Base-by-base conservation (phyloP, 352 stramenopile genomes). In the Peronosclerospora sorghi region DNA sequence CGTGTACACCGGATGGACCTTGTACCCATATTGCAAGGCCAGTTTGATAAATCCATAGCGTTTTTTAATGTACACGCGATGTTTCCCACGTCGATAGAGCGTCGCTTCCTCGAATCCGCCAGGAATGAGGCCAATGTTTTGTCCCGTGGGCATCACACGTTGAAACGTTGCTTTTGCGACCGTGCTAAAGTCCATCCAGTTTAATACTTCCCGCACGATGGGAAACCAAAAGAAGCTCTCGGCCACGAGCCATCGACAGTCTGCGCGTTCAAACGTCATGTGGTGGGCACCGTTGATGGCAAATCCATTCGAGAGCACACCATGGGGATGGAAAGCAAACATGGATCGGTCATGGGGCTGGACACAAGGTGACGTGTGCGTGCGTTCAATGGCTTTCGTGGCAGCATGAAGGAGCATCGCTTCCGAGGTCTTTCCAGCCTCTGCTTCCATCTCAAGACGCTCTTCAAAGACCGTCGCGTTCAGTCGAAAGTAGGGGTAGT, bases 31-130 rank as follows among this genome's bases (percentile, higher is more conserved):
- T 62, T 96, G 74, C 8, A 97, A 62, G 23, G 74, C 87, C 24
- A 97, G 59, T 45, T 96, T 95, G 54, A 98, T 83, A 59, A 98
- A 97, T 2, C 93, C 93, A 28, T 84, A 86, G 12, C 91, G 72
- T 24, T 83, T 77, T 43, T 94, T 86, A 39, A 98, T 63, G 48
- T 83, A 97, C 19, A 96, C 74, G 42, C 89, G 79, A 59, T 97
- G 90, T 26, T 73, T 67, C 2, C 68, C 68, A 8, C 68, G 66
- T 35, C 69, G 56, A 38, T 73, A 95, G 9, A 97, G 49, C 12
- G 91, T 96, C 5, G 88, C 90, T 64, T 97, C 93, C 56, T 98
- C 86, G 51, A 97, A 96, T 13, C 93, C 93, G 8, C 93, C 92
- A 0, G 92, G 89, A 12, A 95, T 56, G n/a, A 98, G 51, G 13